phyloP scores from a whole-genome alignment of 768 basidiomycete species.

The Brasilioporus rufonigricans region DNA sequence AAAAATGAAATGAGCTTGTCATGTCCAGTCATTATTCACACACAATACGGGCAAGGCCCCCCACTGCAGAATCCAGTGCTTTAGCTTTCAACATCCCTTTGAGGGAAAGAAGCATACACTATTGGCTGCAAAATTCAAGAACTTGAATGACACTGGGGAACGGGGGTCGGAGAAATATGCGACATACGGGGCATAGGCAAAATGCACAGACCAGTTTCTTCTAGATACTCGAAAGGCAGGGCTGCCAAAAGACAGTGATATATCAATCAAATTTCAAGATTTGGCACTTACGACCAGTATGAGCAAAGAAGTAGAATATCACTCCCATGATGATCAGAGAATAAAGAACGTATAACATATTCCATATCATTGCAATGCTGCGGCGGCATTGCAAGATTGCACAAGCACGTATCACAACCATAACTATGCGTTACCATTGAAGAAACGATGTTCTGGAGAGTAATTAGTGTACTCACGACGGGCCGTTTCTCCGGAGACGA shows the following conservation, averaged over 20 bases:
- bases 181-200: slow-evolving; percentile 11
- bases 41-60: slow-evolving; percentile 11
- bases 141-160: too few species aligned
- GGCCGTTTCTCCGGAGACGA: slow-evolving; percentile 20
- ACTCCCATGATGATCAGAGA: neutral
- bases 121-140: too few species aligned
- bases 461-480: slow-evolving; percentile 15
- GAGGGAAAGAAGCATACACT: slow-evolving; percentile 4
- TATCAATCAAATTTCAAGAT: neutral
- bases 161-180: neutral
- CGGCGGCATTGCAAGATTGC: slow-evolving; percentile 21
- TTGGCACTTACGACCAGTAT: neutral
- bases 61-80: slow-evolving; percentile 13
- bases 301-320: neutral
- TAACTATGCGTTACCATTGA: slow-evolving; percentile 9
- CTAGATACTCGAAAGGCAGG: slow-evolving; percentile 4
- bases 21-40: neutral
- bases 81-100: neutral
- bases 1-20: neutral
- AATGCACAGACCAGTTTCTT: slow-evolving; percentile 12
- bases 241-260: slow-evolving; percentile 5
- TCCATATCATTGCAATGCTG: neutral
- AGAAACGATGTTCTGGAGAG: neutral
- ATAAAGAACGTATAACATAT: slow-evolving; percentile 13
- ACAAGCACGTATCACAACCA: slow-evolving; percentile 25